Conservation (phyloP, 1,139 yeast species). For the Arxiozyma slooffiae region DNA sequence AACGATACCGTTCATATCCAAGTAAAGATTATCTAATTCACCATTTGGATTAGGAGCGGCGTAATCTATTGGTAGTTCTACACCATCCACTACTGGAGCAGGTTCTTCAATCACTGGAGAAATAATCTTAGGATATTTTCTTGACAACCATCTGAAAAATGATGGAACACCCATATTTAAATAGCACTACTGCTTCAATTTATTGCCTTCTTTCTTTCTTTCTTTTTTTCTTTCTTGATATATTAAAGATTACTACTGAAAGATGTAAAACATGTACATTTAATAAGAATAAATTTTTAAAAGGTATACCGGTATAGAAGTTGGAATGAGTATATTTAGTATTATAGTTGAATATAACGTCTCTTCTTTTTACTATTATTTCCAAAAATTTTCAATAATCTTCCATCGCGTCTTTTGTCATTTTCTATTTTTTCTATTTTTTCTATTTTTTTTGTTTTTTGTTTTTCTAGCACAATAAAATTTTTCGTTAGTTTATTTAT, state of each 20-base stretch:
- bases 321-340: neutral
- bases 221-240: too few species aligned
- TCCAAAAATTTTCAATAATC: too few species aligned
- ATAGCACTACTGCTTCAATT: neutral
- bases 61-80: conserved; percentile 56
- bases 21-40: conserved; percentile 78
- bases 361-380: too few species aligned
- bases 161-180: conserved; percentile 78
- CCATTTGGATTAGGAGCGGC: conserved; percentile 86
- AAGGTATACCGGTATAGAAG: neutral
- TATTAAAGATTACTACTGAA: neutral
- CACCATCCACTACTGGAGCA: conserved; percentile 44
- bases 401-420: too few species aligned
- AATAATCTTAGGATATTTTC: conserved; percentile 88
- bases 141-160: conserved; percentile 89
- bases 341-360: too few species aligned
- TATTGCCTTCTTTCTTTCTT: too few species aligned
- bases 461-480: too few species aligned
- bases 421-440: too few species aligned
- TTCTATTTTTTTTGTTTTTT: too few species aligned
- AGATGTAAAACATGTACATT: too few species aligned
- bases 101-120: conserved; percentile 82
- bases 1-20: conserved; percentile 96
- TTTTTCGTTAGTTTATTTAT: too few species aligned
- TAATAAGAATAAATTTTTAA: too few species aligned